Conservation (phyloP, 2,329 filamentous ascomycete genomes). For the Paracorniculantispora psalliotae region DNA sequence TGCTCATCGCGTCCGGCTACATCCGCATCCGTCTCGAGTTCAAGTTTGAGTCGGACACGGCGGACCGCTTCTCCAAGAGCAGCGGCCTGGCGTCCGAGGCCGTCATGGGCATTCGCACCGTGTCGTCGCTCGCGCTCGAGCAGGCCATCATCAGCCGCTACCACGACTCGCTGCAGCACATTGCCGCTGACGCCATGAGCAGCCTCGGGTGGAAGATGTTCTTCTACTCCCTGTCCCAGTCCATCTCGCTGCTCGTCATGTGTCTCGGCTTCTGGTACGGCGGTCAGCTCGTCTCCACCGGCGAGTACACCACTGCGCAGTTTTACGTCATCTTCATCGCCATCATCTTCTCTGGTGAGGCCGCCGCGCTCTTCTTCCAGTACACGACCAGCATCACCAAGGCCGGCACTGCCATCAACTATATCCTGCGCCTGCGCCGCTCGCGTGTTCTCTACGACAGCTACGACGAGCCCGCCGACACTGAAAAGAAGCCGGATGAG, state of each 20-base stretch:
- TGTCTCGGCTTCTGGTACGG: conserved; percentile 37
- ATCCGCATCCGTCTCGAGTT: conserved; percentile 44
- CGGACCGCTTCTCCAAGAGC: conserved; percentile 40
- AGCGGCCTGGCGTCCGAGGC: conserved; percentile 47
- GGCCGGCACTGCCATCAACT: conserved; percentile 43
- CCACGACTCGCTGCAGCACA: conserved; percentile 24
- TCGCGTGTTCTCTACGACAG: conserved; percentile 27
- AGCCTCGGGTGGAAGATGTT: conserved; percentile 35
- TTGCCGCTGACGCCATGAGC: conserved; percentile 26
- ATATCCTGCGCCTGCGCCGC: conserved; percentile 39
- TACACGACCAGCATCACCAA: conserved; percentile 49
- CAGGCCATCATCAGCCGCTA: conserved; percentile 35
- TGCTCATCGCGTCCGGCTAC: conserved; percentile 41
- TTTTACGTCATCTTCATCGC: conserved; percentile 50
- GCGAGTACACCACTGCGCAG: conserved; percentile 42
- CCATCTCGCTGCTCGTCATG: conserved; percentile 34
- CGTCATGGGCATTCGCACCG: conserved; percentile 35
- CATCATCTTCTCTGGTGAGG: conserved; percentile 41
- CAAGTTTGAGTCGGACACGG: conserved; percentile 40
- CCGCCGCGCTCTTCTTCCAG: conserved; percentile 38
- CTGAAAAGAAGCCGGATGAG: conserved; percentile 5
- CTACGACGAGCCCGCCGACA: conserved; percentile 19
- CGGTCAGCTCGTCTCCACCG: conserved; percentile 33
- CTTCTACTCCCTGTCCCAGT: conserved; percentile 38
- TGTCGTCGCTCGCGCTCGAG: conserved; percentile 44